phyloP scores from a whole-genome alignment of 2,329 filamentous ascomycete genomes.

The Macrophomina phaseolina region DNA sequence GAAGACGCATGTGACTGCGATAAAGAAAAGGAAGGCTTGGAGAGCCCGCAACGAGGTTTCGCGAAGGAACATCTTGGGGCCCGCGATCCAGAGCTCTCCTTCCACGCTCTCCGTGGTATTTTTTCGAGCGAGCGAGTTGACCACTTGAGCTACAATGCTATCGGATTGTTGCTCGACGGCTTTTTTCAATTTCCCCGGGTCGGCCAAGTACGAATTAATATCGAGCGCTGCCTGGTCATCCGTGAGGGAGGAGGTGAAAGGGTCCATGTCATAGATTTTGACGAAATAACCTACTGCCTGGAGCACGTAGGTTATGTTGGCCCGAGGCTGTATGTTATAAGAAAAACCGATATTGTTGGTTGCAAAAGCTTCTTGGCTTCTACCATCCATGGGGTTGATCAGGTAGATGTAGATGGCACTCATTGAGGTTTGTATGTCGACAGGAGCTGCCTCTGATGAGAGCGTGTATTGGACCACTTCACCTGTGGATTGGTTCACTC shows the following conservation, averaged over 20 bases:
- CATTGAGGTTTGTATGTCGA: conserved; percentile 15
- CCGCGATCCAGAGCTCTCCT: neutral
- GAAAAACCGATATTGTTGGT: conserved; percentile 7
- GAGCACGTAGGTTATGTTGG: neutral
- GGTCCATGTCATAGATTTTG: neutral
- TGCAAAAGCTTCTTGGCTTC: conserved; percentile 7
- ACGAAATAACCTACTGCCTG: neutral
- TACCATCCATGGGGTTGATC: conserved; percentile 19
- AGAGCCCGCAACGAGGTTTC: conserved; percentile 3
- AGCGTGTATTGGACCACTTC: conserved; percentile 7
- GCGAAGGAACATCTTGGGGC: conserved; percentile 20
- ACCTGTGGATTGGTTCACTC: conserved; percentile 9
- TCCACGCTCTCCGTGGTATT: neutral
- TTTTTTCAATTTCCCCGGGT: neutral
- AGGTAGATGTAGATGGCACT: conserved; percentile 20
- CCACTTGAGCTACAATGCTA: conserved; percentile 19
- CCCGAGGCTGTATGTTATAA: neutral
- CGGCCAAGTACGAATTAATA: neutral
- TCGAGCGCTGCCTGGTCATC: conserved; percentile 1
- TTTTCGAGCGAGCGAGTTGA: conserved; percentile 8
- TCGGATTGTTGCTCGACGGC: conserved; percentile 6
- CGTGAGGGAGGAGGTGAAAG: conserved; percentile 4
- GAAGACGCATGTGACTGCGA: neutral
- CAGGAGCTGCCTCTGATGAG: neutral
- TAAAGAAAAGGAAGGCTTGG: neutral